These are phyloP conservation scores for Coemansia guatemalensis DNA, from an alignment of 192 early-diverging fungal species.

Conservation along the genomic window DNA sequence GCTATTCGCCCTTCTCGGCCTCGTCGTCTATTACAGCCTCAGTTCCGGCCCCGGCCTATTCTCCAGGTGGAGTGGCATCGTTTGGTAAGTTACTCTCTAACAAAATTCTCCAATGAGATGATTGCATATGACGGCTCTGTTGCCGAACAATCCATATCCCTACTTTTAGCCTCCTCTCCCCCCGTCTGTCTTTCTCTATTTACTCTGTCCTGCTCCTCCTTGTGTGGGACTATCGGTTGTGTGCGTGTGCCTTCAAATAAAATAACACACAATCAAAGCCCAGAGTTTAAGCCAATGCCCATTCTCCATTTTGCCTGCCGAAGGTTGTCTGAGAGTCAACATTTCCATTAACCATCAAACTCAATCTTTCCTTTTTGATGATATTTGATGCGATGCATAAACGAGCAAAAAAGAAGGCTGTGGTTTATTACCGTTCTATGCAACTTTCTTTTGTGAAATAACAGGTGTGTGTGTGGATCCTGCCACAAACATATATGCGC, in stretches of 20 bases:
- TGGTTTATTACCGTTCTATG: neutral
- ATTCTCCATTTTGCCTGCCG: neutral
- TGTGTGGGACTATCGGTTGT: neutral
- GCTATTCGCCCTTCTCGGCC: conserved; percentile 35
- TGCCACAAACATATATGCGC: neutral
- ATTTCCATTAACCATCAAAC: neutral
- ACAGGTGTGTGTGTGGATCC: neutral
- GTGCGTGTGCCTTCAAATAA: neutral
- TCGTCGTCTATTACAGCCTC: conserved; percentile 5
- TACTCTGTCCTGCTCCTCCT: neutral
- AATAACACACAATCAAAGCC: neutral
- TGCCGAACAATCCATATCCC: neutral
- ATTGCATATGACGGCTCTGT: neutral
- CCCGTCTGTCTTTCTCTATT: neutral
- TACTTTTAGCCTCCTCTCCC: neutral
- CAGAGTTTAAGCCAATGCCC: neutral
- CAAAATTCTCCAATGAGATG: neutral
- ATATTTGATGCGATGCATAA: neutral
- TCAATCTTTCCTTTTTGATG: neutral
- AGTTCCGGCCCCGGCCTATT: conserved; percentile 17
- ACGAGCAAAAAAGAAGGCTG: neutral
- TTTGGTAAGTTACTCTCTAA: conserved; percentile 36
- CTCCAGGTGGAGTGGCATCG: conserved; percentile 16
- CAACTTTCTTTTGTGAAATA: neutral
- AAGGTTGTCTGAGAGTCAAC: neutral